These are phyloP conservation scores for Vitis hybrid DNA, from an alignment of 177 flowering plant genomes.

Conservation along the genomic window DNA sequence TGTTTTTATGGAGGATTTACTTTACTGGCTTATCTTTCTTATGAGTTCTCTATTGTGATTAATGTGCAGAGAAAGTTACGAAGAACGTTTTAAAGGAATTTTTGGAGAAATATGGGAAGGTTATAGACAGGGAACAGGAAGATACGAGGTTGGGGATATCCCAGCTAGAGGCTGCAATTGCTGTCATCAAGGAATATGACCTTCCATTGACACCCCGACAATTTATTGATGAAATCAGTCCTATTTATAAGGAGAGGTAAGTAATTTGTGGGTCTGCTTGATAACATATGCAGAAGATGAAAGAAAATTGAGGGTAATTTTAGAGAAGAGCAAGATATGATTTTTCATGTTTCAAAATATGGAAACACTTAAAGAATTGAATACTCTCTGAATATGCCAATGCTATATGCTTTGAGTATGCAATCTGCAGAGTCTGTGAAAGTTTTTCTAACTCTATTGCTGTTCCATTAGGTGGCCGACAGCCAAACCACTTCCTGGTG, in stretches of 20 bases:
- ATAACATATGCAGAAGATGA: background rate
- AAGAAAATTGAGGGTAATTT: too few relatives aligned
- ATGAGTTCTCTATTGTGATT: conserved; percentile 1
- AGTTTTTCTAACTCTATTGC: background rate
- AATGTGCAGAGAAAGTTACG: conserved; percentile 44
- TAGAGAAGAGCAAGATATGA: too few relatives aligned
- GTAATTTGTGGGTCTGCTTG: background rate
- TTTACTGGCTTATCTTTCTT: background rate
- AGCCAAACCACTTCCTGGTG: conserved; percentile 73
- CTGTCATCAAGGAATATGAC: conserved; percentile 51
- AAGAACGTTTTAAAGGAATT: conserved; percentile 51
- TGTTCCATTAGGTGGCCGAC: conserved; percentile 42
- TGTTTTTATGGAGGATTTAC: too few relatives aligned
- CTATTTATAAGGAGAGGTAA: conserved; percentile 47
- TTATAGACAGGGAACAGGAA: conserved; percentile 46
- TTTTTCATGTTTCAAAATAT: too few relatives aligned
- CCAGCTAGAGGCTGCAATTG: conserved; percentile 41
- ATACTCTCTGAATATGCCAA: too few relatives aligned
- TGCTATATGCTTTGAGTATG: too few relatives aligned
- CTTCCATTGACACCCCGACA: conserved; percentile 62
- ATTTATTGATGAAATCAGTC: conserved; percentile 43
- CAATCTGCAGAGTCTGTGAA: too few relatives aligned
- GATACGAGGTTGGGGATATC: conserved; percentile 53
- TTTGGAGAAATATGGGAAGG: conserved; percentile 57
- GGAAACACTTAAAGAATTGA: too few relatives aligned